phyloP scores from a whole-genome alignment of 208 protist genomes.

The Phytomonas sp. region DNA sequence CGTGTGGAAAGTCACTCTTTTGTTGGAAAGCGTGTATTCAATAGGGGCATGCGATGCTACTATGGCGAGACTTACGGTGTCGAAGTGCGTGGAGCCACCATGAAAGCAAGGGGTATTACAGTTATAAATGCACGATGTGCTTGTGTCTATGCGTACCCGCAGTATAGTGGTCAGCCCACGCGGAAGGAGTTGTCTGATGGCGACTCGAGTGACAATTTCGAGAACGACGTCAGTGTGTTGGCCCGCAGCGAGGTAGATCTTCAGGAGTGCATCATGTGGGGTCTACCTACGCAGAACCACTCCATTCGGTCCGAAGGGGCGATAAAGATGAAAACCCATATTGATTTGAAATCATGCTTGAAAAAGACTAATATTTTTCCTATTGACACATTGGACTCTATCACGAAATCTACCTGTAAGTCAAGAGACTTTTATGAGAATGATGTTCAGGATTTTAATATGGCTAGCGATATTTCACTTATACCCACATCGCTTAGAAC shows the following conservation, averaged over 20 bases:
- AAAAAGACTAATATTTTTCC: not conserved
- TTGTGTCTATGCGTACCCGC: constrained; percentile 45
- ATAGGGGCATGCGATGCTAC: constrained; percentile 15
- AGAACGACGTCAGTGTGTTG: not conserved
- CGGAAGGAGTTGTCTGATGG: constrained; percentile 12
- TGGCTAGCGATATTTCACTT: not conserved
- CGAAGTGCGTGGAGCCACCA: constrained; percentile 40
- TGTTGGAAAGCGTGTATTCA: not conserved
- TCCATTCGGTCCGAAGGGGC: not conserved
- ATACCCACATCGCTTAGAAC: not conserved
- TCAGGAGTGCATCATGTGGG: constrained; percentile 39
- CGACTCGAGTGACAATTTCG: not conserved
- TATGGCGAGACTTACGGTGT: constrained; percentile 52
- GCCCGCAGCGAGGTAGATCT: constrained; percentile 26
- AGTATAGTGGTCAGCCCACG: not conserved
- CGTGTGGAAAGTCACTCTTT: not conserved
- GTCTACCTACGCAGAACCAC: not conserved
- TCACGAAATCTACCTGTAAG: not conserved
- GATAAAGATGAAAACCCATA: not conserved
- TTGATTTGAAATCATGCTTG: not conserved
- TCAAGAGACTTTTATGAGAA: not conserved
- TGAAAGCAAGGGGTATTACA: constrained; percentile 36
- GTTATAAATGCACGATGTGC: constrained; percentile 39
- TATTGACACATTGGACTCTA: not conserved
- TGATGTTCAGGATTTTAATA: not conserved